These are phyloP conservation scores for Alternaria sp. DNA, from an alignment of 2,329 filamentous ascomycete genomes.

Conservation along the genomic window DNA sequence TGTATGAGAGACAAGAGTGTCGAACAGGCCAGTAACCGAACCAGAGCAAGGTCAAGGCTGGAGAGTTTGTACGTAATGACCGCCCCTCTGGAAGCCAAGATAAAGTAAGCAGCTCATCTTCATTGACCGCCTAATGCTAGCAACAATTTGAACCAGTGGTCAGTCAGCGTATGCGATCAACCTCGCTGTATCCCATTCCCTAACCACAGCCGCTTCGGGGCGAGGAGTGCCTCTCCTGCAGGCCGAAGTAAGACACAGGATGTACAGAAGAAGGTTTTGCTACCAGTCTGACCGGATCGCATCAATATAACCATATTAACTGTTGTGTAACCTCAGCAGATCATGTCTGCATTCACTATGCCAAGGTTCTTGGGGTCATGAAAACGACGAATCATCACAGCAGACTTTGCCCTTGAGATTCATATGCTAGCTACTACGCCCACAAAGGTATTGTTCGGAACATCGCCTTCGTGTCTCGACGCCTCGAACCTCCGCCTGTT, in stretches of 20 bases:
- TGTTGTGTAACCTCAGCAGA: slow-evolving; percentile 12
- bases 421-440: background rate
- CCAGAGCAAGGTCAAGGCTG: background rate
- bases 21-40: background rate
- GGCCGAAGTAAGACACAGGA: background rate
- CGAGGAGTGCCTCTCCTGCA: background rate
- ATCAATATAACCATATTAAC: slow-evolving; percentile 13
- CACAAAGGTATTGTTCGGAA: background rate
- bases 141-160: background rate
- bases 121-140: background rate
- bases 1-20: background rate
- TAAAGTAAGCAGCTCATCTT: background rate
- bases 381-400: background rate
- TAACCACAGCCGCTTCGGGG: background rate
- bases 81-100: background rate
- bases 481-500: background rate
- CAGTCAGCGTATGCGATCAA: slow-evolving; percentile 2
- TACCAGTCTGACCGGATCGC: background rate
- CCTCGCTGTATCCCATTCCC: background rate
- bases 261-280: background rate
- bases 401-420: background rate
- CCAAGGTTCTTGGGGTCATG: background rate
- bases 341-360: background rate
- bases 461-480: background rate
- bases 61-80: background rate